A percentile compares a stretch with the other conserved stretches of the same genome.
Conservation (phyloP, 2,329 filamentous ascomycete species). For the Cytospora mali region DNA sequence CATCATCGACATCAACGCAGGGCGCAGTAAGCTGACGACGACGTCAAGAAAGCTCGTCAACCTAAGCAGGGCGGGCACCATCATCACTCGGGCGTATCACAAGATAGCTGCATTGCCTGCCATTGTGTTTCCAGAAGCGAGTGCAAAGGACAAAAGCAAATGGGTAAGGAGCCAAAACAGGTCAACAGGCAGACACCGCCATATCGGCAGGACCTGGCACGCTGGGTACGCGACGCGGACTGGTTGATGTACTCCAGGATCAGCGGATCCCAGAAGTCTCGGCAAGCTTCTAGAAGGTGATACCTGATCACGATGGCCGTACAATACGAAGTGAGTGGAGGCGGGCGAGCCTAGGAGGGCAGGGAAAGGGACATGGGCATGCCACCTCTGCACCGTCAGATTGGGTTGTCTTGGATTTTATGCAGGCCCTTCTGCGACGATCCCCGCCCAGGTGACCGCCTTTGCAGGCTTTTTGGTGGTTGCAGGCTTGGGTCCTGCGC, state of each 20-base stretch:
- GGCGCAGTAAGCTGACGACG: constrained; percentile 7
- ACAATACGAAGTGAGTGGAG: not conserved
- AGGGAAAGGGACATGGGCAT: not conserved
- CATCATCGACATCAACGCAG: constrained; percentile 6
- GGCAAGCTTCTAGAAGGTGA: constrained; percentile 21
- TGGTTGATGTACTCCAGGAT: not conserved
- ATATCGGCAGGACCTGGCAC: not conserved
- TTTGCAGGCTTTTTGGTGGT: not conserved
- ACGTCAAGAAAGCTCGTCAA: not conserved
- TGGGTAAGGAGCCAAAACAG: not conserved
- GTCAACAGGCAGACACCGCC: not conserved
- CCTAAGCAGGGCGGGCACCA: not conserved
- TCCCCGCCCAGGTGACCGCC: not conserved
- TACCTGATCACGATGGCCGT: not conserved
- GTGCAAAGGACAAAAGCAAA: constrained; percentile 9
- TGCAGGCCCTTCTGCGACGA: not conserved
- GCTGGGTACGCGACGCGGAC: not conserved
- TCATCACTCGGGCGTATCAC: not conserved
- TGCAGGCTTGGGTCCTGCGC: not conserved
- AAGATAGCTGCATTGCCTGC: not conserved
- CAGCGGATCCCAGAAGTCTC: constrained; percentile 15
- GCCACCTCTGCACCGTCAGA: not conserved
- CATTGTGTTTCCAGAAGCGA: constrained; percentile 16
- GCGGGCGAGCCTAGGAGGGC: not conserved
- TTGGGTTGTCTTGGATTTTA: constrained; percentile 12